Conservation (phyloP, 2,329 filamentous ascomycete genomes). For the Podosphaera aphanis region DNA sequence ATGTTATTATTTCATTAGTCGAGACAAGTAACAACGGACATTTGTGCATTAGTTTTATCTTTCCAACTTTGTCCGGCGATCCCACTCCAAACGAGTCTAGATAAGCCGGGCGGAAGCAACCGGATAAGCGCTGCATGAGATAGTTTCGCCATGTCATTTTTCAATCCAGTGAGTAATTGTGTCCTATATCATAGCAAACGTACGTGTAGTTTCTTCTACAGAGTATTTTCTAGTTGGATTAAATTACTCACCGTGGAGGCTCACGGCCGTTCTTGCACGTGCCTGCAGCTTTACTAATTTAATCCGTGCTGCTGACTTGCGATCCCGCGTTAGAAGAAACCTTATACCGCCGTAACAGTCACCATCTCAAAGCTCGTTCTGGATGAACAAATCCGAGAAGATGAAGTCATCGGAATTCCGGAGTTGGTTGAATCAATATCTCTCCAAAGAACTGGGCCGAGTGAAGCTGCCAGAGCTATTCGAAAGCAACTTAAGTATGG, state of each 20-base stretch:
- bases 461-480: slow-evolving; percentile 74
- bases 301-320: not conserved
- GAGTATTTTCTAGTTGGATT: too few relatives aligned
- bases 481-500: slow-evolving; percentile 99
- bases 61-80: too few relatives aligned
- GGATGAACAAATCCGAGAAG: slow-evolving; percentile 75
- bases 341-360: slow-evolving; percentile 82
- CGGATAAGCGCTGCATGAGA: not conserved
- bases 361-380: slow-evolving; percentile 76
- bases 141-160: not conserved
- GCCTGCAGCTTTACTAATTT: too few relatives aligned
- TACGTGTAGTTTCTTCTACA: too few relatives aligned
- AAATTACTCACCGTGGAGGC: too few relatives aligned
- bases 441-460: slow-evolving; percentile 65
- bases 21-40: too few relatives aligned
- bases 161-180: not conserved
- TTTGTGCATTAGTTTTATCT: too few relatives aligned
- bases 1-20: too few relatives aligned
- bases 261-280: too few relatives aligned
- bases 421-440: slow-evolving; percentile 87
- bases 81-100: too few relatives aligned
- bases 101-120: not conserved
- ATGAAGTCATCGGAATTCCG: slow-evolving; percentile 76
- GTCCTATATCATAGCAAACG: not conserved
- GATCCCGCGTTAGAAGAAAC: slow-evolving; percentile 39